These are phyloP conservation scores for Corchorus capsularis DNA, from an alignment of 345 rosid species.

Conservation along the genomic window DNA sequence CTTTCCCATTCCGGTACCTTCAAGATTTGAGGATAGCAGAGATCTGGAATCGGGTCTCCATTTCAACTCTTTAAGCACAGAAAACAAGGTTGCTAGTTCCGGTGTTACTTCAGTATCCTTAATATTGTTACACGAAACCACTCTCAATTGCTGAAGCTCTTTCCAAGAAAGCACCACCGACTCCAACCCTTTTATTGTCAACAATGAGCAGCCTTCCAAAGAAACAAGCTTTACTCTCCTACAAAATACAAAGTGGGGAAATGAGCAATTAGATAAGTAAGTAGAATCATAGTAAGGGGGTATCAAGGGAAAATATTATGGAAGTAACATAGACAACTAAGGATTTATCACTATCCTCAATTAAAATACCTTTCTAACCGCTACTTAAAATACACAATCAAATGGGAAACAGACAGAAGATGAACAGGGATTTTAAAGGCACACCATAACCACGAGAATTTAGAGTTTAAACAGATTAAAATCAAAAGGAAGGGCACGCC, in stretches of 20 bases:
- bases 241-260: constrained; percentile 22
- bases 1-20: constrained; percentile 55
- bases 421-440: not conserved
- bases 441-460: not conserved
- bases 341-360: not conserved
- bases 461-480: not conserved
- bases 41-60: constrained; percentile 71
- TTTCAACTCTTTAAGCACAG: constrained; percentile 59
- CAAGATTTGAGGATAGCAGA: constrained; percentile 46
- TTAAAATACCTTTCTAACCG: not conserved
- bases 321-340: not conserved
- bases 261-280: not conserved
- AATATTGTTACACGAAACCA: constrained; percentile 51
- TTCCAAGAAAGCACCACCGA: constrained; percentile 49
- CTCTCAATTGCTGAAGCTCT: constrained; percentile 52
- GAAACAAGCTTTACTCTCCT: constrained; percentile 60
- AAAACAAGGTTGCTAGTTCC: constrained; percentile 53
- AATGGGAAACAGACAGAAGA: not conserved
- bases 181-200: constrained; percentile 60
- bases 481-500: not conserved
- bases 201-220: constrained; percentile 58
- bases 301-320: not conserved
- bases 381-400: not conserved
- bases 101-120: constrained; percentile 55
- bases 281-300: not conserved